Base-by-base conservation (phyloP, 2,329 filamentous ascomycete species). In the Diaporthe capsici region DNA sequence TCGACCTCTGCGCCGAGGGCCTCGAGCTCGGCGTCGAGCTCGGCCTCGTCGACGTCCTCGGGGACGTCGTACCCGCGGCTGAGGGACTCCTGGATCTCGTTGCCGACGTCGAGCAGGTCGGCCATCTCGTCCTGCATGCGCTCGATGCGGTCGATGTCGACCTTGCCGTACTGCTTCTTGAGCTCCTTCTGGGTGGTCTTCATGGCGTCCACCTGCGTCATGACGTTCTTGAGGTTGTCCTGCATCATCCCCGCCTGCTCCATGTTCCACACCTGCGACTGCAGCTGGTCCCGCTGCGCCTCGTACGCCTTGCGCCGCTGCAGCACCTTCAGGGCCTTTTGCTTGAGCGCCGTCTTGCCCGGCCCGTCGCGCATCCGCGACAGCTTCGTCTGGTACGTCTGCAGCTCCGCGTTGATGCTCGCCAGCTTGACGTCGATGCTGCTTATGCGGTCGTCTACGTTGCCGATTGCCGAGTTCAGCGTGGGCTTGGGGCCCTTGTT, bases 121-220 rank as follows among this genome's bases (percentile, higher is more conserved):
- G 96, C 96, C 97, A 99, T 98, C 86, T 99, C 96, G 83, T 99
- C 97, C 90, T 99, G 96, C 89, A 99, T 91, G 79, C 94, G 90
- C 89, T 99, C 97, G 80, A 99, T 98, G 89, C 98, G 95, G 85
- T 98, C 97, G 73, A 99, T 93, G 82, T 99, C 94, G 79, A 99
- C 94, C 88, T 98, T 98, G 80, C 96, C 96, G 83, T 98, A 98
- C 88, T 98, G 96, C 84, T 95, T 94, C 82, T 92, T 92, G 78
- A 99, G 90, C 81, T 95, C 93, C 87, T 98, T 98, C 81, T 97
- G 98, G 34, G 96, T 98, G 2, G 94, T 95, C 90, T 98, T 97
- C 91, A 99, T 96, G 15, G 96, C 96, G 84, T 98, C 96, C 60
- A 98, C 96, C 39, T 97, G 98, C 25, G 95, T 97, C 96, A 98